Base-by-base conservation (phyloP, 306 rosid genomes). In the Citrullus mucosospermus region DNA sequence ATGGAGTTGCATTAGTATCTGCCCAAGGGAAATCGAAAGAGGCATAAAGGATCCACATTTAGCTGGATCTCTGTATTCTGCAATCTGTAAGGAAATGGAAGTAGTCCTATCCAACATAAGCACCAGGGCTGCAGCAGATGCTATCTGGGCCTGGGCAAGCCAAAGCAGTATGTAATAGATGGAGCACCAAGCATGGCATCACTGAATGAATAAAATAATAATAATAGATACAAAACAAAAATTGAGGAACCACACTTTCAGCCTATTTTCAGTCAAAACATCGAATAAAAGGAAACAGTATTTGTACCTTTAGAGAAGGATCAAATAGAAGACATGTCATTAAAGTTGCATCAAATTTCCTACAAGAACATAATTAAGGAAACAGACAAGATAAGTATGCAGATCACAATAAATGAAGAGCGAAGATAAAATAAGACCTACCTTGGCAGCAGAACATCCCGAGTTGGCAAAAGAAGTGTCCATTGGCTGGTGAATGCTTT, bases 21-120 rank as follows among this genome's bases (percentile, higher is more conserved):
- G 88, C 80, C 98, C 98, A 34, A 95, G 90, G 75, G 97, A 89
- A 83, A 88, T 88, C 34, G 98, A 95, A 80, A 95, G 97, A 56
- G 98, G 83, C n/a, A 87, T 91, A 82, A 91, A 95, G 81, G 98
- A 91, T 82, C 97, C 97, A 79, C 83, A 86, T 86, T 91, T 95
- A 81, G 89, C 85, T 55, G 95, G 83, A 36, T 88, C 97, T 80
- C 87, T 92, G 82, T 85, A 91, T 84, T 95, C 98, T 44, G 97
- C 97, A 30, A 92, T 93, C 91, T 92, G 98, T 80, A 95, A 86
- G 81, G 88, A 90, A 78, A 81, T 83, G 81, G 97, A 86, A 72
- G 97, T 82, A 51, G 86, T 91, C 72, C 96, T 96, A 77, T 95
- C 98, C 84, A 92, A 79, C 96, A 92, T 87, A 84, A 83, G 86